Evolutionary conservation across 306 rosid species (phyloP), one percentile per base, ranked within the genome.

Genomic region (Oemleria cerasiformis): DNA sequence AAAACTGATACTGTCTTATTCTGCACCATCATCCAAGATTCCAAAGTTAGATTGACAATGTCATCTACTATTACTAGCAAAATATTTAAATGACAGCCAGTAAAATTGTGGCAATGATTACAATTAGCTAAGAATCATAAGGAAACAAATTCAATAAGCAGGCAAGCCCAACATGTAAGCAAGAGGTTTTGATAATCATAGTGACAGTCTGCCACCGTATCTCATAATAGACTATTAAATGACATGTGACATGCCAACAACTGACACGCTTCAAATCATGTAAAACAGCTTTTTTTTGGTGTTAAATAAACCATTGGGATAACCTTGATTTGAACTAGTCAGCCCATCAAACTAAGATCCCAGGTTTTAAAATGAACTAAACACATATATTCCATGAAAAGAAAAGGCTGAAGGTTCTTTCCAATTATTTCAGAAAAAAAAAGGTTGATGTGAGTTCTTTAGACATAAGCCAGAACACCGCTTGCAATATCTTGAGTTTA

Each of bases 1-100:
- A 93, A 93, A 63, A 91, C 68, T 39, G 98, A 93, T 56, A 93
- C 96, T 9, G 98, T 93, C 80, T 91, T 93, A 83, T 93, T 93
- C 98, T 93, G 96, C 80, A 91, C 71, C 20, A 74, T 45, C 15
- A 71, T 15, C 9, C 34, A 34, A 45, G 15, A 44, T 8, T 14
- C 50, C 40, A 59, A 34, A 53, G 47, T 78, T 60, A 76, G 65
- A 67, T 49, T 25, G 41, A 49, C 14, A 40, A 55, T 40, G 66
- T 59, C 50, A 43, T 12, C 20, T 2, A 45, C 8, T 25, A 53
- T 12, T 8, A 56, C 48, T 63, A 74, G 45, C 17, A 17, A 12
- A 62, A 39, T 8, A 70, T 1, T 48, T 34, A 50, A 20, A 30
- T 36, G 63, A 17, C 16, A 68, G 50, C 75, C 16, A 42, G 40